These are phyloP conservation scores for Penicillium sp. DNA, from an alignment of 2,329 filamentous ascomycete genomes.

Conservation along the genomic window DNA sequence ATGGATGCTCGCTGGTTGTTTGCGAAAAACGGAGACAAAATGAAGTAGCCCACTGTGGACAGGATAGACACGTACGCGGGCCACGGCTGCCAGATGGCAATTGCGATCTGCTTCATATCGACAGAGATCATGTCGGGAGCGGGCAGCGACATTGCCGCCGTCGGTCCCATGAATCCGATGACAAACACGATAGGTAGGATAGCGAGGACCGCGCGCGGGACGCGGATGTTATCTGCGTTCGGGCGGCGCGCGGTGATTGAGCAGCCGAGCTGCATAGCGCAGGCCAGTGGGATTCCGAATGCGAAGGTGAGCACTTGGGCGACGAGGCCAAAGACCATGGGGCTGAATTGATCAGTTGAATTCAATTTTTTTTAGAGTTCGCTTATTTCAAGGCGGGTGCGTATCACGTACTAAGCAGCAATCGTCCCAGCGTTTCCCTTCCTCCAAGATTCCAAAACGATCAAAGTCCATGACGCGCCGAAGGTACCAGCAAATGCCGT, in stretches of 20 bases:
- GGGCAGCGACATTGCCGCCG: constrained; percentile 44
- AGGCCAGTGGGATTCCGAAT: constrained; percentile 44
- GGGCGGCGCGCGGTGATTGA: constrained; percentile 42
- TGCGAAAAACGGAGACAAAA: constrained; percentile 25
- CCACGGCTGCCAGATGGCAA: constrained; percentile 52
- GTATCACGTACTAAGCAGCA: constrained; percentile 41
- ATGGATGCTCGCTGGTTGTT: constrained; percentile 29
- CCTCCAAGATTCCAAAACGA: constrained; percentile 47
- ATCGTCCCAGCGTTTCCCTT: constrained; percentile 43
- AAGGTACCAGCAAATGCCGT: constrained; percentile 42
- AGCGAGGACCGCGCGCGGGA: constrained; percentile 31
- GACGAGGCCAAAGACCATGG: constrained; percentile 38
- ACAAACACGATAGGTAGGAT: constrained; percentile 43
- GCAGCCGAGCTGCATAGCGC: constrained; percentile 43
- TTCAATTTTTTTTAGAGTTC: constrained; percentile 7
- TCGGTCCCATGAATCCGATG: constrained; percentile 46
- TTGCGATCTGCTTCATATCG: constrained; percentile 47
- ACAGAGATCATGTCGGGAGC: constrained; percentile 39
- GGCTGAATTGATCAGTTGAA: constrained; percentile 26
- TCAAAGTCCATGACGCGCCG: constrained; percentile 42
- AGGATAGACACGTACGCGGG: constrained; percentile 46
- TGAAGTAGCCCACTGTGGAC: constrained; percentile 31
- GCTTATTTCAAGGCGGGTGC: neutral
- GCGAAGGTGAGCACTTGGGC: constrained; percentile 46
- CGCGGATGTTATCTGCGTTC: constrained; percentile 32